Evolutionary conservation across 1,284 basidiomycete species (phyloP).

Genomic region (Phellopilus nigrolimitatus): DNA sequence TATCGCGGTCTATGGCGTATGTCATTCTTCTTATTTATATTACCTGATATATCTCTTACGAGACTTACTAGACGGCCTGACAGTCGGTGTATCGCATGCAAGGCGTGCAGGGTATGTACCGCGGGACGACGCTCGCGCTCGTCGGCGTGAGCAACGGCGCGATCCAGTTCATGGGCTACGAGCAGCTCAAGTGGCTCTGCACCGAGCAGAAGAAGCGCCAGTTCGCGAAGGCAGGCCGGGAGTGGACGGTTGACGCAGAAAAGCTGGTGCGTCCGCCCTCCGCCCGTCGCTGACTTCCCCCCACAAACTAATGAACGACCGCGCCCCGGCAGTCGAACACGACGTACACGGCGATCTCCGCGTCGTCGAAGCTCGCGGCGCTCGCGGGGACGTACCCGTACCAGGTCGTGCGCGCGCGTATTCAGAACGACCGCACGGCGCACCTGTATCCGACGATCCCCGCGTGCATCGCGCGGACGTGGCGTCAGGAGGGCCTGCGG

Average conservation of each 20-base stretch:
- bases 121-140: slow-evolving; percentile 85
- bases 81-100: slow-evolving; percentile 66
- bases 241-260: slow-evolving; percentile 70
- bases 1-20: slow-evolving; percentile 79
- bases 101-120: slow-evolving; percentile 79
- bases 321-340: slow-evolving; percentile 67
- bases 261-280: slow-evolving; percentile 81
- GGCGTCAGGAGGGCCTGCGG: slow-evolving; percentile 70
- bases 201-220: slow-evolving; percentile 70
- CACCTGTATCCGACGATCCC: slow-evolving; percentile 79
- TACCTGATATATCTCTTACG: slow-evolving; percentile 1
- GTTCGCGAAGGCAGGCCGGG: slow-evolving; percentile 52
- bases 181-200: slow-evolving; percentile 90
- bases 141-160: slow-evolving; percentile 95
- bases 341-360: slow-evolving; percentile 91
- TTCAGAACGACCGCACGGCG: slow-evolving; percentile 71
- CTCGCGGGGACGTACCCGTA: slow-evolving; percentile 92
- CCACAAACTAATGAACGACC: not conserved
- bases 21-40: slow-evolving; percentile 29
- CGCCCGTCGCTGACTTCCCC: not conserved
- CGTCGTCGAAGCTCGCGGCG: slow-evolving; percentile 83
- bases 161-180: slow-evolving; percentile 95
- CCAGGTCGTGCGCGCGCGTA: slow-evolving; percentile 91
- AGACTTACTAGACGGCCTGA: slow-evolving; percentile 62
- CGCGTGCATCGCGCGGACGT: slow-evolving; percentile 76